A percentile compares a stretch with the other conserved stretches of the same genome.
Conservation (phyloP, 2,329 filamentous ascomycete species). For the Aspergillus proliferans region DNA sequence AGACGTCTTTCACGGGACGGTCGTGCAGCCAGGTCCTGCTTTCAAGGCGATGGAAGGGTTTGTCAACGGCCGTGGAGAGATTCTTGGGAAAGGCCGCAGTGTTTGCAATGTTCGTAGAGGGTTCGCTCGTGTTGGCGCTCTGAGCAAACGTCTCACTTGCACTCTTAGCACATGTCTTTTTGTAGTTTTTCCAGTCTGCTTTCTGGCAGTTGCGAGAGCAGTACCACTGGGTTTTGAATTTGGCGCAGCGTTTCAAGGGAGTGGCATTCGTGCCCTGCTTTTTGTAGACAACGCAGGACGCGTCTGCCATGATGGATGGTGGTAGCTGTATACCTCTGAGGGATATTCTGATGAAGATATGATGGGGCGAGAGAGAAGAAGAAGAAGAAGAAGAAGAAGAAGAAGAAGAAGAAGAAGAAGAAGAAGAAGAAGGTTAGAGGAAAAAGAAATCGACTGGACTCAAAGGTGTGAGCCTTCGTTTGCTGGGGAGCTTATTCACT, state of each 20-base stretch:
- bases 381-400: too few species aligned
- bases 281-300: not conserved
- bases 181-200: conserved; percentile 47
- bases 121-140: too few species aligned
- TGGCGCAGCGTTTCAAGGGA: conserved; percentile 35
- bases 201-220: conserved; percentile 51
- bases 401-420: too few species aligned
- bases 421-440: too few species aligned
- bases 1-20: conserved; percentile 42
- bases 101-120: not conserved
- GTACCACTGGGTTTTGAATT: conserved; percentile 44
- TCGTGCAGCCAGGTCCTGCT: conserved; percentile 40
- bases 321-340: too few species aligned
- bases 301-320: not conserved
- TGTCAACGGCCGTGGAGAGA: not conserved
- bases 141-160: conserved; percentile 1
- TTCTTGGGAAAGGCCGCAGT: not conserved
- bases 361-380: too few species aligned
- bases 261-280: not conserved
- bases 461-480: too few species aligned
- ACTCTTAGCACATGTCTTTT: conserved; percentile 36
- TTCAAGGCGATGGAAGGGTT: conserved; percentile 39
- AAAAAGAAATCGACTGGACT: too few species aligned
- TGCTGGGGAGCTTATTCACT: too few species aligned
- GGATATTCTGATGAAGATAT: too few species aligned